A percentile compares a stretch with the other conserved stretches of the same genome.
These are phyloP conservation scores for Trichoderma reesei DNA, from an alignment of 495 filamentous ascomycete species.

Conservation along the genomic window DNA sequence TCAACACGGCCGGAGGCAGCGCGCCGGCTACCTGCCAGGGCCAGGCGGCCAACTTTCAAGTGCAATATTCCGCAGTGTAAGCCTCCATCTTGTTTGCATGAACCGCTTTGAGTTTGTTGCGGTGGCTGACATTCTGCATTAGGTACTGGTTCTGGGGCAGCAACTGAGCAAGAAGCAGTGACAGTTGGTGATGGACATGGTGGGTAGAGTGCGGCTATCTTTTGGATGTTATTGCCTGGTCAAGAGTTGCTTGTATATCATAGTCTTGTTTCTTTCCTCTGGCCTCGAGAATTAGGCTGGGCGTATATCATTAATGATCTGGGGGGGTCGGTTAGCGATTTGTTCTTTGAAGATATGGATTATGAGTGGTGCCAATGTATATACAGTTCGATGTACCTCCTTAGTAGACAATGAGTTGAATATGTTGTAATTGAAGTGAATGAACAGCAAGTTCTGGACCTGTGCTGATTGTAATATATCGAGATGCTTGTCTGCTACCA, in stretches of 20 bases:
- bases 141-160: constrained; percentile 13
- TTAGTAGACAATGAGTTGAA: no score
- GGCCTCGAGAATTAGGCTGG: background rate
- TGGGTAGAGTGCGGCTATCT: background rate
- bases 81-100: constrained; percentile 19
- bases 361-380: background rate
- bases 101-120: background rate
- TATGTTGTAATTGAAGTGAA: no score
- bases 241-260: background rate
- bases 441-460: no score
- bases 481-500: no score
- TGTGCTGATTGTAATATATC: no score
- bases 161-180: background rate
- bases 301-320: background rate
- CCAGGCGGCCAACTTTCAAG: constrained; percentile 48
- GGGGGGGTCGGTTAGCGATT: background rate
- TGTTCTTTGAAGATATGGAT: background rate
- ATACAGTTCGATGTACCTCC: background rate
- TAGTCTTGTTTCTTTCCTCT: background rate
- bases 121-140: constrained; percentile 2
- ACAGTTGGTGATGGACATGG: background rate
- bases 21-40: constrained; percentile 66
- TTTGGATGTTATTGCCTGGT: background rate
- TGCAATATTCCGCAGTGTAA: constrained; percentile 80
- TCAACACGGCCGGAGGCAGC: constrained; percentile 77